Evolutionary conservation across 257 asterid genomes (phyloP), one percentile per base, ranked within the genome.

Genomic region (Fraxinus quadrangulata): DNA sequence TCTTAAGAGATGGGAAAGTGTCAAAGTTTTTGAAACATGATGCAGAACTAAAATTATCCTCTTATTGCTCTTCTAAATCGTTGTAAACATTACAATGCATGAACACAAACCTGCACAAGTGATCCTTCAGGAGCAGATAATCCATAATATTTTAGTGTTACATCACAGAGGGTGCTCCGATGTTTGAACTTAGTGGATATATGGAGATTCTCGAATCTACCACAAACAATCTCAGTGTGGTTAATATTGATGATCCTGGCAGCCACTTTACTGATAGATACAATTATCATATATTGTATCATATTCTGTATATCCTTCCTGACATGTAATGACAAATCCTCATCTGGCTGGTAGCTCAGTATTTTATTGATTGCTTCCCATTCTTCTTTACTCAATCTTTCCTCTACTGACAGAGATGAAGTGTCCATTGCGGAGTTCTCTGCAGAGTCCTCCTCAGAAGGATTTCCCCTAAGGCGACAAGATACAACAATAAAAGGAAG

Each of bases 71-170:
- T 39, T 40, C 16, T 0, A 1, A 40, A 40, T 10, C 49, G 11
- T 40, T 39, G 45, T 40, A 47, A 78, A 23, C 11, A 74, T 30
- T 65, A 65, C 17, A 70, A 42, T 30, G 45, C 33, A 67, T 73
- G 77, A 87, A 78, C 45, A 80, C 90, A 80, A 70, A 96, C 99
- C 99, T 96, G 97, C 49, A 94, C 97, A 83, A 96, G 94, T 59
- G 99, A 92, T 80, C 99, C 99, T 87, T 96, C 99, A 56, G 99
- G 99, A 77, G 99, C 89, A 79, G 93, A 88, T 74, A 96, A 86
- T 70, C 99, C 99, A 85, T 93, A 93, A 67, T 89, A 90, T 85
- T 92, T 95, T 89, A 96, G 82, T 26, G 90, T 88, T 80, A 92
- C 92, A 74, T 93, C 99, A 77, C 97, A 96, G 69, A 88, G 90